Evolutionary conservation across 441 rosid genomes (phyloP).

Genomic region (Flueggea neowawraea): DNA sequence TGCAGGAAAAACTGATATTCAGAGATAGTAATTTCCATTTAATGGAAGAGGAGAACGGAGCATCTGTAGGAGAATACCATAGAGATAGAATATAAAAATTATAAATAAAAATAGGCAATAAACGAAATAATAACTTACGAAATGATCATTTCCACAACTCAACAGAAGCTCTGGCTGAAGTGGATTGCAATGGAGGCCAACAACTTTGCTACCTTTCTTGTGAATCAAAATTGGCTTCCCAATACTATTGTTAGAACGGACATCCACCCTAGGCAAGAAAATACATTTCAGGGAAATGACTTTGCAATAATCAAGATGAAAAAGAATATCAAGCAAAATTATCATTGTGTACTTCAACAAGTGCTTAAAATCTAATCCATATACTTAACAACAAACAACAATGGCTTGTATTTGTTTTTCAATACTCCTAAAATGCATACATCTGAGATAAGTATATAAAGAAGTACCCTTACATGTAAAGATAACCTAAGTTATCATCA

Average conservation of each 20-base stretch:
- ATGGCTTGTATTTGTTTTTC: too few species aligned
- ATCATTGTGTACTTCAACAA: not conserved
- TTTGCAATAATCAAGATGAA: not conserved
- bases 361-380: not conserved
- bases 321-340: not conserved
- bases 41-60: not conserved
- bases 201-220: slow-evolving; percentile 91
- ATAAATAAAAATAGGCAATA: not conserved
- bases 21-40: not conserved
- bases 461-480: slow-evolving; percentile 59
- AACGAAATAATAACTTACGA: slow-evolving; percentile 45
- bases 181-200: slow-evolving; percentile 92
- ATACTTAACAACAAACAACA: too few species aligned
- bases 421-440: not conserved
- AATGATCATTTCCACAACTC: slow-evolving; percentile 97
- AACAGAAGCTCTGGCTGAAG: slow-evolving; percentile 84
- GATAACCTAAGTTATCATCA: slow-evolving; percentile 85
- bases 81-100: not conserved
- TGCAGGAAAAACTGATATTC: not conserved
- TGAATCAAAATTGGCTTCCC: slow-evolving; percentile 75
- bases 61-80: not conserved
- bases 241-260: slow-evolving; percentile 52
- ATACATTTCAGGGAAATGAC: not conserved
- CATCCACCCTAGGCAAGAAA: slow-evolving; percentile 55
- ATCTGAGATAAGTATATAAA: not conserved